These are phyloP conservation scores for Helicocarpus griseus DNA, from an alignment of 2,329 filamentous ascomycete species.

Conservation along the genomic window DNA sequence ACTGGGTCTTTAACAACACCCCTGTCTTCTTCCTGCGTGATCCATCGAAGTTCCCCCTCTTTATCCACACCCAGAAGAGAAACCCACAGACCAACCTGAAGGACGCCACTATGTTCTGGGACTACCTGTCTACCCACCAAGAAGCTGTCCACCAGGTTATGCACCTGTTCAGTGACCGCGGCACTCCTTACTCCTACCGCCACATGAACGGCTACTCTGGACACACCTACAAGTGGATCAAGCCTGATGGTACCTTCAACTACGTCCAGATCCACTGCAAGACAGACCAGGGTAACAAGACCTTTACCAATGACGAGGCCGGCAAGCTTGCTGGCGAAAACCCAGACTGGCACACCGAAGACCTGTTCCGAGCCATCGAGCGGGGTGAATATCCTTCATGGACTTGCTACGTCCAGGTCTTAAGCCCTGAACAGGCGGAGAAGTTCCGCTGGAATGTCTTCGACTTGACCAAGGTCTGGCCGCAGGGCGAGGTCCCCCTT, in stretches of 20 bases:
- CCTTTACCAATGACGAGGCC: constrained; percentile 50
- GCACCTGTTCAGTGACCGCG: constrained; percentile 56
- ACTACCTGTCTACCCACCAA: constrained; percentile 51
- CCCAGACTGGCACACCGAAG: constrained; percentile 54
- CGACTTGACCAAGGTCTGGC: constrained; percentile 62
- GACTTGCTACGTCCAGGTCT: constrained; percentile 55
- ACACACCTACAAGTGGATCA: constrained; percentile 58
- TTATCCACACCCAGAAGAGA: constrained; percentile 69
- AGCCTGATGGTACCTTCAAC: constrained; percentile 55
- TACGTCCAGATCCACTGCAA: constrained; percentile 58
- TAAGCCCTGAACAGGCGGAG: constrained; percentile 53
- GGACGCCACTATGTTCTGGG: constrained; percentile 63
- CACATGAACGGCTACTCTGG: constrained; percentile 60
- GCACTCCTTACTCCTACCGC: constrained; percentile 55
- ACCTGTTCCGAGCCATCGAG: constrained; percentile 55
- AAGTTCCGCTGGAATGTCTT: constrained; percentile 55
- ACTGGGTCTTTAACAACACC: constrained; percentile 48
- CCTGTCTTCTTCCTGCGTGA: constrained; percentile 69
- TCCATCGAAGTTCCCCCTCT: constrained; percentile 61
- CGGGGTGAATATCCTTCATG: constrained; percentile 53
- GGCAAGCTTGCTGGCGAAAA: constrained; percentile 44
- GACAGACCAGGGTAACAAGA: constrained; percentile 54
- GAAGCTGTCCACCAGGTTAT: constrained; percentile 57
- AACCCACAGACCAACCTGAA: constrained; percentile 60
- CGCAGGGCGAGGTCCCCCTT: constrained; percentile 52